Evolutionary conservation across 805 yeast genomes (phyloP).

Genomic region (Candida jianshihensis): DNA sequence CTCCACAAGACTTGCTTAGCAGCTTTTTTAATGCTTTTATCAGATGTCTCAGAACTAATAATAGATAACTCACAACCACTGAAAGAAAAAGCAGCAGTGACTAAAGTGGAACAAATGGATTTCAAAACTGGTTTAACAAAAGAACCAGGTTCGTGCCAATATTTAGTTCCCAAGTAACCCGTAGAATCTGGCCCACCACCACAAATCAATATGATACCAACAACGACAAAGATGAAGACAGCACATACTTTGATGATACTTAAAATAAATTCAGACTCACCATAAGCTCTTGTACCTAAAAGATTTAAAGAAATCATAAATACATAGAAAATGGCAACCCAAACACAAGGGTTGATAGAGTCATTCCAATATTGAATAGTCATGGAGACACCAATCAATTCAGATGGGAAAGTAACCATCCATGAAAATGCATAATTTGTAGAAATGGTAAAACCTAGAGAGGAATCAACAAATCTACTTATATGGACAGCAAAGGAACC

Average conservation of each 20-base stretch:
- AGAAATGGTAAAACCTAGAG: conserved; percentile 48
- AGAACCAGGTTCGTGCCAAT: conserved; percentile 49
- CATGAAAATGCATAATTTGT: conserved; percentile 50
- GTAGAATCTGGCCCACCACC: conserved; percentile 41
- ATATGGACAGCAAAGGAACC: conserved; percentile 48
- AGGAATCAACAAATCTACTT: conserved; percentile 47
- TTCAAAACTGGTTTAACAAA: conserved; percentile 50
- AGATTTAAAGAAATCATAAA: conserved; percentile 41
- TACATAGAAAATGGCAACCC: conserved; percentile 50
- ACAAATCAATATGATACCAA: conserved; percentile 39
- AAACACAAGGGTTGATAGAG: conserved; percentile 42
- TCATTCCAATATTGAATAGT: conserved; percentile 51
- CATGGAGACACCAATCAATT: conserved; percentile 53
- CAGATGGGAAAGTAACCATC: conserved; percentile 51
- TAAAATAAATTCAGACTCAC: conserved; percentile 45
- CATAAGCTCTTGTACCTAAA: conserved; percentile 46
- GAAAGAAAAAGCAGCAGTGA: conserved; percentile 71
- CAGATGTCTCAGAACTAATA: conserved; percentile 69
- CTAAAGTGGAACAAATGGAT: conserved; percentile 65
- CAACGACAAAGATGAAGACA: conserved; percentile 41
- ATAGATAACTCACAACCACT: conserved; percentile 72
- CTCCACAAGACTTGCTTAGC: conserved; percentile 80
- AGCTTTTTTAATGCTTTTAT: conserved; percentile 55
- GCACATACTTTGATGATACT: conserved; percentile 38
- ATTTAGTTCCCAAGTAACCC: conserved; percentile 33